phyloP scores from a whole-genome alignment of 331 rosid genomes.

The Malus hybrid region DNA sequence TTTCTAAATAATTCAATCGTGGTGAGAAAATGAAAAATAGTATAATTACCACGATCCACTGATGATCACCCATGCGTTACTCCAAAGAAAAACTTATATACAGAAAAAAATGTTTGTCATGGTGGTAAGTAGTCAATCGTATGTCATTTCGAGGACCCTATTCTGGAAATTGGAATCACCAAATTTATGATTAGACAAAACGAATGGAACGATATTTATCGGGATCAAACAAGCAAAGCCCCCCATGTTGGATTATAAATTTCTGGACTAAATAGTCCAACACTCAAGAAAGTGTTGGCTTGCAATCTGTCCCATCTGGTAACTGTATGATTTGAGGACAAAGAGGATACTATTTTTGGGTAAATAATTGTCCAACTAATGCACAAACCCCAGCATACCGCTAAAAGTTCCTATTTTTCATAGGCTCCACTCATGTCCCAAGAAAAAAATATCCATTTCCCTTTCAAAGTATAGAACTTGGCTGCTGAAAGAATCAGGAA shows the following conservation, averaged over 20 bases:
- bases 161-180: constrained; percentile 5
- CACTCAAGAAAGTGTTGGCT: constrained; percentile 2
- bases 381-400: neutral
- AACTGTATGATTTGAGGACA: constrained; percentile 10
- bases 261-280: neutral
- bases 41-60: neutral
- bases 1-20: too few relatives aligned
- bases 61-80: too few relatives aligned
- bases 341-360: constrained; percentile 6
- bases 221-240: constrained; percentile 2
- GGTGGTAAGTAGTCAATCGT: constrained; percentile 18
- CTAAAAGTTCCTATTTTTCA: constrained; percentile 6
- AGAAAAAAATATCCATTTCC: neutral
- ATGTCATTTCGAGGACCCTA: constrained; percentile 19
- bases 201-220: neutral
- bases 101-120: neutral
- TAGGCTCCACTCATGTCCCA: constrained; percentile 9
- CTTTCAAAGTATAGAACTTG: too few relatives aligned
- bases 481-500: too few relatives aligned
- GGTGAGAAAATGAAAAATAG: too few relatives aligned
- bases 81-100: too few relatives aligned
- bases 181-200: constrained; percentile 10
- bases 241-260: neutral
- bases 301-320: constrained; percentile 3
- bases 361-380: constrained; percentile 1